Conservation (phyloP, 352 stramenopile genomes). For the Phytophthora foliorum region DNA sequence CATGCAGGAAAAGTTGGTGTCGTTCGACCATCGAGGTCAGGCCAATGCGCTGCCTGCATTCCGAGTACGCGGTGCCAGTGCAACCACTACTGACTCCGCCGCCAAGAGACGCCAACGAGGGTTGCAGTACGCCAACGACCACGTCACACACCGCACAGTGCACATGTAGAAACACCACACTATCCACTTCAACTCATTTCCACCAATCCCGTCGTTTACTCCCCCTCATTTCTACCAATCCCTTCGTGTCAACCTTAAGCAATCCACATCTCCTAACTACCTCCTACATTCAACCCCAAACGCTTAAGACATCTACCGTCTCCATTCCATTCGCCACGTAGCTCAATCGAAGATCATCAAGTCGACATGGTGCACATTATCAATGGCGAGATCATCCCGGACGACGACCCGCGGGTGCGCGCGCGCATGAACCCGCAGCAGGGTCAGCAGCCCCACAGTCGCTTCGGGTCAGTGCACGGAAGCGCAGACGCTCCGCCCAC, state of each 20-base stretch:
- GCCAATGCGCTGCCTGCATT: slow-evolving; percentile 42
- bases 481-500: slow-evolving; percentile 12
- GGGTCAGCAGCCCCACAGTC: slow-evolving; percentile 16
- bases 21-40: slow-evolving; percentile 51
- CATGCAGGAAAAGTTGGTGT: slow-evolving; percentile 58
- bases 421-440: slow-evolving; percentile 35
- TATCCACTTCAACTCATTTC: slow-evolving; percentile 22
- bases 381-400: slow-evolving; percentile 88
- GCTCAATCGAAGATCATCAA: background rate
- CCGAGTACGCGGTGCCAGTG: slow-evolving; percentile 52
- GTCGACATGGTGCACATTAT: slow-evolving; percentile 88
- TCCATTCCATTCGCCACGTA: slow-evolving; percentile 29
- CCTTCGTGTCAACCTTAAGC: background rate
- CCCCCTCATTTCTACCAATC: slow-evolving; percentile 18
- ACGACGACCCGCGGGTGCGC: slow-evolving; percentile 84
- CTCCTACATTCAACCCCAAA: background rate
- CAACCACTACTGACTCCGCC: slow-evolving; percentile 36
- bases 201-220: slow-evolving; percentile 21
- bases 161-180: slow-evolving; percentile 31
- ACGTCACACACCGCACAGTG: slow-evolving; percentile 34
- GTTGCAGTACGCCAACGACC: slow-evolving; percentile 44
- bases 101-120: slow-evolving; percentile 47
- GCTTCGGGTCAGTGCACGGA: slow-evolving; percentile 42
- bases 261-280: slow-evolving; percentile 9
- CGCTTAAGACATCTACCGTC: slow-evolving; percentile 16